A percentile compares a stretch with the other conserved stretches of the same genome.
These are phyloP conservation scores for Macrophomina pseudophaseolina DNA, from an alignment of 2,329 filamentous ascomycete genomes.

Conservation along the genomic window DNA sequence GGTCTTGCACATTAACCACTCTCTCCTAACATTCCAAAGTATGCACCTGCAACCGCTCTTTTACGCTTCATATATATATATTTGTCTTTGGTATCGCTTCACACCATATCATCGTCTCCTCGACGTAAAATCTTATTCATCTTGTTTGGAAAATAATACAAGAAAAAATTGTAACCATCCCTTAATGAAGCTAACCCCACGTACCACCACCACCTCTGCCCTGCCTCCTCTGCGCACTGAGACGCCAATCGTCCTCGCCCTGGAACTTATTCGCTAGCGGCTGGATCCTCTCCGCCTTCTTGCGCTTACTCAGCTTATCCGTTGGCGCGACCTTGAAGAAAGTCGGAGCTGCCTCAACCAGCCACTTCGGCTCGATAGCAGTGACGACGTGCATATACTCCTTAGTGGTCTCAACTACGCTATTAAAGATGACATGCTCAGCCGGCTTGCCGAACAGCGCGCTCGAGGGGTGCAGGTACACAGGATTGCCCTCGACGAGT, in stretches of 20 bases:
- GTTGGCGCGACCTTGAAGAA: constrained; percentile 97
- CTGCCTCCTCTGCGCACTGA: constrained; percentile 84
- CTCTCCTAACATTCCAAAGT: no score
- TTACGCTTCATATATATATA: no score
- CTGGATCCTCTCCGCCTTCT: constrained; percentile 93
- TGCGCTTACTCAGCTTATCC: constrained; percentile 84
- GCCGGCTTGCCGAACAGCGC: constrained; percentile 94
- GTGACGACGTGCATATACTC: constrained; percentile 98
- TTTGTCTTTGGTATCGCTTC: not conserved
- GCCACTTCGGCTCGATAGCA: constrained; percentile 88
- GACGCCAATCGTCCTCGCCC: constrained; percentile 91
- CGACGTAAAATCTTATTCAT: no score
- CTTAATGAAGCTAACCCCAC: constrained; percentile 70
- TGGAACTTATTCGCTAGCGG: constrained; percentile 93
- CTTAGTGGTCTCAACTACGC: constrained; percentile 88
- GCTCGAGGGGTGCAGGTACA: constrained; percentile 91
- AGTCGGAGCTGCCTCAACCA: constrained; percentile 95
- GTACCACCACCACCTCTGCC: constrained; percentile 90
- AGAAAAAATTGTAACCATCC: not conserved
- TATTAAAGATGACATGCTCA: constrained; percentile 95
- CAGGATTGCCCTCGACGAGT: constrained; percentile 89
- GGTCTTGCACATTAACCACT: no score
- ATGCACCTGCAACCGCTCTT: no score
- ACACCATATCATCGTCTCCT: not conserved
- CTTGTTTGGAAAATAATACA: not conserved